Conservation (phyloP, 129 eudicot species). For the Kitagawia praeruptora region DNA sequence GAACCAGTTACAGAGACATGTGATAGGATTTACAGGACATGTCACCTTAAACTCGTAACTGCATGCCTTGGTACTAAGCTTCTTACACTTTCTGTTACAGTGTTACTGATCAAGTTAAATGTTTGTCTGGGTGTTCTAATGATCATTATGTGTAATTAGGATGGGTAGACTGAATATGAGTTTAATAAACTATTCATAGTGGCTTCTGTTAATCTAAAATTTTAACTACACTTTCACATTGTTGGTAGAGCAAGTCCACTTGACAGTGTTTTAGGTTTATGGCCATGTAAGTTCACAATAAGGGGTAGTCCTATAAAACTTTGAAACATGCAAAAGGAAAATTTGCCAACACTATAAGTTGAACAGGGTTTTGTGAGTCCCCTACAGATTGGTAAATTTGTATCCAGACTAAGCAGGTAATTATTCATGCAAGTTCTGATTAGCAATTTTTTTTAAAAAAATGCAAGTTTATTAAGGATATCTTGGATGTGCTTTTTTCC, state of each 20-base stretch:
- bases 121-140: not conserved
- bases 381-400: not conserved
- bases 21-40: conserved; percentile 21
- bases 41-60: conserved; percentile 29
- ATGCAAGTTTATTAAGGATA: not conserved
- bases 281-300: not conserved
- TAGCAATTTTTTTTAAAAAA: not conserved
- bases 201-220: not conserved
- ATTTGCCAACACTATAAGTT: not conserved
- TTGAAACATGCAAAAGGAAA: not conserved
- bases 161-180: not conserved
- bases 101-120: not conserved
- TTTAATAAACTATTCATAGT: not conserved
- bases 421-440: not conserved
- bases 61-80: conserved; percentile 27
- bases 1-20: conserved; percentile 20
- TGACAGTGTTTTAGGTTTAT: not conserved
- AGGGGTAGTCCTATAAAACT: not conserved
- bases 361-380: not conserved
- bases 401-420: not conserved
- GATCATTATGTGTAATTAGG: not conserved
- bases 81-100: not conserved
- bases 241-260: no score
- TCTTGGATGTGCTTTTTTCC: not conserved
- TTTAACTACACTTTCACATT: no score